These are phyloP conservation scores for Metrosideros polymorpha DNA, from an alignment of 441 rosid genomes.

Conservation along the genomic window DNA sequence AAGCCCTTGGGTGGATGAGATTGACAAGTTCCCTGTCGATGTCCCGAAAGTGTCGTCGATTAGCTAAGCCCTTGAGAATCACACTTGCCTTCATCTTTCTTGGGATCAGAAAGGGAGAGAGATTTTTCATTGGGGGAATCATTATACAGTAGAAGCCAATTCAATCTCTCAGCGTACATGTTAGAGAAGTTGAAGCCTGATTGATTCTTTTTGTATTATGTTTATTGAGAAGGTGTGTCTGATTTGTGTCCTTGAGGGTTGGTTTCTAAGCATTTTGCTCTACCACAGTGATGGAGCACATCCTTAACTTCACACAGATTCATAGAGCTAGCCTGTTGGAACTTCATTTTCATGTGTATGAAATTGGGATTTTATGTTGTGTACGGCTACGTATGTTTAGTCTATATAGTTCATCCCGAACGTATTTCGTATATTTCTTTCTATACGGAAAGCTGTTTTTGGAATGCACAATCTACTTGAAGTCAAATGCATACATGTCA, in stretches of 20 bases:
- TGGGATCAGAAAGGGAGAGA: background rate
- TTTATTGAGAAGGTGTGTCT: background rate
- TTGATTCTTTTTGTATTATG: background rate
- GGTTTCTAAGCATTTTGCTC: background rate
- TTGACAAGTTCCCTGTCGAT: slow-evolving; percentile 5
- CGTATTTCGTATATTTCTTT: background rate
- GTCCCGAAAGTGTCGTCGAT: slow-evolving; percentile 8
- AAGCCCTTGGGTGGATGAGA: slow-evolving; percentile 14
- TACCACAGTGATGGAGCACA: background rate
- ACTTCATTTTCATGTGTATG: background rate
- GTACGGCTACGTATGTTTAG: background rate
- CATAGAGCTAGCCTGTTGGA: background rate
- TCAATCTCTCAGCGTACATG: background rate
- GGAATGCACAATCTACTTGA: background rate
- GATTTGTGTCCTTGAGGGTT: background rate
- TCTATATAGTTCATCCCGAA: background rate
- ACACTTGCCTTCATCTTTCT: background rate
- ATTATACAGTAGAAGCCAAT: background rate
- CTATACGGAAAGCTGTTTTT: background rate
- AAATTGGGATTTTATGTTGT: background rate
- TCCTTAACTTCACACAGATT: background rate
- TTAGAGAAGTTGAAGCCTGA: background rate
- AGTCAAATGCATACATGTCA: background rate
- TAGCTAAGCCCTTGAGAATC: background rate
- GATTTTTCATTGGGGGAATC: background rate